Conservation (phyloP, 78 protist genomes). For the Dictyostelium firmibasis region DNA sequence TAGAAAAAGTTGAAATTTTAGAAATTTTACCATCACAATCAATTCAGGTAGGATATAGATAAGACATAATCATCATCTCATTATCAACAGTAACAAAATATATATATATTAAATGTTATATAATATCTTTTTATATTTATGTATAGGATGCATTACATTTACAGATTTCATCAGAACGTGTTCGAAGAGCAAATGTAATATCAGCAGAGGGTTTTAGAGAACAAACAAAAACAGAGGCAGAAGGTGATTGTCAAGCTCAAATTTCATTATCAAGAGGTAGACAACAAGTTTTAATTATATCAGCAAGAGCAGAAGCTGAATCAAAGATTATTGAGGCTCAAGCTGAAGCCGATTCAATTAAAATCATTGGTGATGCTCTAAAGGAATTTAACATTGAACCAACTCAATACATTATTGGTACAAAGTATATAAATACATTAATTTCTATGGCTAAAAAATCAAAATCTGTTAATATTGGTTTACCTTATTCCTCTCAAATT, state of each 20-base stretch:
- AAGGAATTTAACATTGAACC: conserved; percentile 19
- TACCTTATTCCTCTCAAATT: neutral
- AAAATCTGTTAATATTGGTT: neutral
- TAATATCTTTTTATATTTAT: too few relatives aligned
- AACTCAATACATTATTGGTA: conserved; percentile 10
- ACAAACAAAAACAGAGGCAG: conserved; percentile 30
- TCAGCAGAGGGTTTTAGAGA: conserved; percentile 22
- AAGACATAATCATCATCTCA: too few relatives aligned
- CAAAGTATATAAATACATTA: neutral
- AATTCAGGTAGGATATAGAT: neutral
- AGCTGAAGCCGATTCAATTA: neutral
- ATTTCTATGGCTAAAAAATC: neutral
- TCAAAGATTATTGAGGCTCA: conserved; percentile 21
- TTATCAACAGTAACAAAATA: too few relatives aligned
- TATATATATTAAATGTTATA: too few relatives aligned
- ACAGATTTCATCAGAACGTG: conserved; percentile 17
- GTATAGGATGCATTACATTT: neutral
- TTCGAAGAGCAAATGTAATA: conserved; percentile 1
- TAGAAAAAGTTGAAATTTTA: conserved; percentile 5
- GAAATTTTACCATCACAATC: conserved; percentile 8
- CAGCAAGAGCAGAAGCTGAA: conserved; percentile 6
- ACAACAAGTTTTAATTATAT: neutral
- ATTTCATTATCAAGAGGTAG: conserved; percentile 8
- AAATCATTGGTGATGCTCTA: conserved; percentile 15
- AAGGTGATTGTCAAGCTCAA: conserved; percentile 26